Evolutionary conservation across 495 filamentous ascomycete genomes (phyloP).

Genomic region (Podospora sp.): DNA sequence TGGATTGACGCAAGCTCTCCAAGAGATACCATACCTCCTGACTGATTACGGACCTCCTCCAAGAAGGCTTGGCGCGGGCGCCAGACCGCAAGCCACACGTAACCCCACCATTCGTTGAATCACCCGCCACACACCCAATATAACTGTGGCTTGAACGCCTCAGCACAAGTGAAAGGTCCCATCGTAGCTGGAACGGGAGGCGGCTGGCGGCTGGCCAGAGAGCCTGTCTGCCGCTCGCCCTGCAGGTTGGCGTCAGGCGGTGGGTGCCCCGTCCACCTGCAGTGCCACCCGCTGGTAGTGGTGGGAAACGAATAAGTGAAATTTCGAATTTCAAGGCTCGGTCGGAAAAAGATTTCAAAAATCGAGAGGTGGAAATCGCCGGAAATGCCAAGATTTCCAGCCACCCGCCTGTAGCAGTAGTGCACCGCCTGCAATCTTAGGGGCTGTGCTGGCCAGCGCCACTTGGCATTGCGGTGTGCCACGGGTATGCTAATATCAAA

Average conservation of each 20-base stretch:
- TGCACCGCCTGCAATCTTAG: no score
- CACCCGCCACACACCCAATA: not conserved
- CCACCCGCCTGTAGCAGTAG: no score
- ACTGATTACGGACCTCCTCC: not conserved
- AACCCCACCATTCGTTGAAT: conserved; percentile 1
- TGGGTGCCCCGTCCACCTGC: not conserved
- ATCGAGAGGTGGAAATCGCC: no score
- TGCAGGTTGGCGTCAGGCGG: conserved; percentile 7
- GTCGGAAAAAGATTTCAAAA: no score
- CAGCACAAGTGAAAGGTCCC: not conserved
- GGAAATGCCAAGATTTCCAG: no score
- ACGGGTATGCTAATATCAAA: no score
- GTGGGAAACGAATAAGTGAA: no score
- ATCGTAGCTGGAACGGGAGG: no score
- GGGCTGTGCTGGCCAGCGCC: no score
- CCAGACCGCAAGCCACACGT: not conserved
- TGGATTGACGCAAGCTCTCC: conserved; percentile 14
- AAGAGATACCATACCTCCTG: not conserved
- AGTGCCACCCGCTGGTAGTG: not conserved
- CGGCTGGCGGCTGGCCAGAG: not conserved
- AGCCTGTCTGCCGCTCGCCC: not conserved
- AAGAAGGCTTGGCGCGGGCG: conserved; percentile 6
- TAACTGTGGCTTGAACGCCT: not conserved
- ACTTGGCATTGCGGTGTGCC: no score
- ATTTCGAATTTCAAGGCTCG: no score